Base-by-base conservation (phyloP, 768 basidiomycete species). In the Multifurca ochricompacta region DNA sequence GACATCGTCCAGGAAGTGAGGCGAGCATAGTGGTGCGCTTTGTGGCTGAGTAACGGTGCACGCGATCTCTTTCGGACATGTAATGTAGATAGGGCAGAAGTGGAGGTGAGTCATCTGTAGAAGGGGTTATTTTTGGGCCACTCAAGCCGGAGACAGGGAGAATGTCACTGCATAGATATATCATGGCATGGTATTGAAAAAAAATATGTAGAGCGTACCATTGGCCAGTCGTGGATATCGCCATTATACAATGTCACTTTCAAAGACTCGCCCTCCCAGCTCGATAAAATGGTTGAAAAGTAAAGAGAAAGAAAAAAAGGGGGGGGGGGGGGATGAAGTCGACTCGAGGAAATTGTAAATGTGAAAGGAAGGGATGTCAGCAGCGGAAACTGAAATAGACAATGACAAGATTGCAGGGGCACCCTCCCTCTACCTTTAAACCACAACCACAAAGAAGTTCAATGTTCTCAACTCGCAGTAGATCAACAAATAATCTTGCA, bases 1-100 rank as follows among this genome's bases (percentile, higher is more conserved):
- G 50, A 43, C 50, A 51, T 13, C 41, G 39, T 11, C 34, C 50
- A 16, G 50, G 50, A 14, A 51, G 50, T 0, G 50, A 51, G 8
- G 50, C n/a, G 10, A 51, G n/a, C 19, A 51, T 31, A 6, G 41
- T 51, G 10, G 50, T 51, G 23, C 50, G 50, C 32, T 43, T 41
- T 32, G 6, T 34, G 25, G 50, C 50, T 13, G 50, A 43, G 27
- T 51, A 27, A 19, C 31, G 25, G n/a, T 51, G 16, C 21, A 51
- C 23, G 27, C 50, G 50, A n/a, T 51, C 32, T 18, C 40, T 39
- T 35, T 51, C 50, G 11, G 50, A 34, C 39, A 51, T 28, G 31
- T 51, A 51, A 35, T 51, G 50, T 10, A 51, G 16, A 35, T 18
- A 51, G 4, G 50, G 50, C 10, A 35, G 50, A 9, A 34, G 31